Conservation (phyloP, 768 basidiomycete genomes). For the Psilocybe cyanescens region DNA sequence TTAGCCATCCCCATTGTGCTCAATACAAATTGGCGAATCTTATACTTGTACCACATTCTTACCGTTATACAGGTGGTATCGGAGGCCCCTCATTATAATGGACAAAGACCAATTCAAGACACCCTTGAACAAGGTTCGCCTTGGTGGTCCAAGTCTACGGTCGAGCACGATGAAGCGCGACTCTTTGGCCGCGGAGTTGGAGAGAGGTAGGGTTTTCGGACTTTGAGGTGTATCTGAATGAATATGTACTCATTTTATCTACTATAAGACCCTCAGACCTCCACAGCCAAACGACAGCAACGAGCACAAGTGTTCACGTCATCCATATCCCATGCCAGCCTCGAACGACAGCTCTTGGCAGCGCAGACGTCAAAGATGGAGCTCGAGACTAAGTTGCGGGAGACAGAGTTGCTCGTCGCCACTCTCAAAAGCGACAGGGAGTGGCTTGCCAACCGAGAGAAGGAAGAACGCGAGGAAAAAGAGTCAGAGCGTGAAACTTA, state of each 20-base stretch:
- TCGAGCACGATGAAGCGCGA: conserved; percentile 58
- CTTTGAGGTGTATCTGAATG: neutral
- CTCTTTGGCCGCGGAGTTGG: conserved; percentile 68
- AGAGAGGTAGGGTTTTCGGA: conserved; percentile 49
- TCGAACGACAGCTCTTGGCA: conserved; percentile 71
- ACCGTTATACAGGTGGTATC: too few species aligned
- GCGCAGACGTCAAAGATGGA: conserved; percentile 65
- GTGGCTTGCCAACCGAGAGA: conserved; percentile 70
- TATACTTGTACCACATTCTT: too few species aligned
- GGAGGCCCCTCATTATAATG: conserved; percentile 8
- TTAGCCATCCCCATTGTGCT: neutral
- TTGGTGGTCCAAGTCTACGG: conserved; percentile 21
- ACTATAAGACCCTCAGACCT: conserved; percentile 61
- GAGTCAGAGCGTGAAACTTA: conserved; percentile 54
- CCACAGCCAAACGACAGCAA: conserved; percentile 69
- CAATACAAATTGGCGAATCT: neutral
- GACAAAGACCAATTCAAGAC: conserved; percentile 27
- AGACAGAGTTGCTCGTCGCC: conserved; percentile 65
- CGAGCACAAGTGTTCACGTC: conserved; percentile 66
- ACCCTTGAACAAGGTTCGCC: conserved; percentile 20
- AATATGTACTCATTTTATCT: neutral
- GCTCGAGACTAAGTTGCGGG: conserved; percentile 68
- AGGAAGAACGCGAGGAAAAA: conserved; percentile 69
- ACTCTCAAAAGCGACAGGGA: conserved; percentile 71
- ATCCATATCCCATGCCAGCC: conserved; percentile 59